Base-by-base conservation (phyloP, 192 early-diverging fungal genomes). In the Backusella psychrophila region DNA sequence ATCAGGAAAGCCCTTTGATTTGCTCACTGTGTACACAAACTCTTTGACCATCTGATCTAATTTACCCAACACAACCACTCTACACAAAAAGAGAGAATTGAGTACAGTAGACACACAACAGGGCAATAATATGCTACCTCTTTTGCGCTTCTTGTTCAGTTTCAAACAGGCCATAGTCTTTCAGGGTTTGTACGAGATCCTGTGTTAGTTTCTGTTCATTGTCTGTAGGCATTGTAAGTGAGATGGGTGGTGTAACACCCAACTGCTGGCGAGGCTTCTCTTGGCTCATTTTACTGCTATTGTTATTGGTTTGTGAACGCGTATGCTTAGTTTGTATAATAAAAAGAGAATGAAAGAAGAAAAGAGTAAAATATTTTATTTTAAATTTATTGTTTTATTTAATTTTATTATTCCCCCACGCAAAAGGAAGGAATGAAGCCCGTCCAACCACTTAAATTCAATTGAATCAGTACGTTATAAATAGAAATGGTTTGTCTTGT, bases 31-130 rank as follows among this genome's bases (percentile, higher is more conserved):
- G 66, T 93, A 92, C 15, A 98, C 96, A 88, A 98, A 97, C 52
- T 97, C 92, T 80, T 98, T 96, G 72, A 96, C 93, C 70, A 99
- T 84, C 69, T 85, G 86, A 80, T 95, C 89, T 38, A 99, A 87
- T 74, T 96, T 94, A 12, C 92, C 94, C 42, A 99, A 88, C 1
- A 99, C 96, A 33, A 93, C 77, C 79, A 95, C 93, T 77, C 94
- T 94, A 84, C 9, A 41, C 35, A 5, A 38, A 44, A 29, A 71
- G 46, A 44, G 35, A 71, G 46, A 72, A 12, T n/a, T 19, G 12
- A 29, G n/a, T 53, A 67, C 1, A 33, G 21, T 39, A 66, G 39
- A 11, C 14, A 42, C 3, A 4, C 15, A 34, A 36, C 41, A 23
- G 12, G 17, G n/a, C 33, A 33, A 1, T 26, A 5, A 7, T n/a